Evolutionary conservation across 805 yeast genomes (phyloP).

Genomic region (Wickerhamiella parazyma): DNA sequence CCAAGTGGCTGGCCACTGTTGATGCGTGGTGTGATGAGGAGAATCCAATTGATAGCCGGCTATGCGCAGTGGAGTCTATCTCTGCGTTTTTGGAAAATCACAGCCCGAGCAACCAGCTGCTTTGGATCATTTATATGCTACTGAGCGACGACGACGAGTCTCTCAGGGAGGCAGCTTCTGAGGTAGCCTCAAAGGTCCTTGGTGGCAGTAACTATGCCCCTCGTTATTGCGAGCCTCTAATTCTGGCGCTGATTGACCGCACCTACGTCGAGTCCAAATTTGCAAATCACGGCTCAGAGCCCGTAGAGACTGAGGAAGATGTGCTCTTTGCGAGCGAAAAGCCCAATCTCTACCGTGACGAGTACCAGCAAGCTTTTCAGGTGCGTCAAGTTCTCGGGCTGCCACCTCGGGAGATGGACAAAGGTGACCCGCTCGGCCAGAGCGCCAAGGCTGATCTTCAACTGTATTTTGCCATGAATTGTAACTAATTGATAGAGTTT

Average conservation of each 20-base stretch:
- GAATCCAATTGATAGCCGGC: constrained; percentile 33
- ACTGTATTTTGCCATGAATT: not conserved
- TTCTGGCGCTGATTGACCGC: constrained; percentile 9
- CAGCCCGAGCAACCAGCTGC: constrained; percentile 3
- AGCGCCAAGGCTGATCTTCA: constrained; percentile 7
- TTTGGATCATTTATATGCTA: constrained; percentile 15
- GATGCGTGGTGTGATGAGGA: constrained; percentile 29
- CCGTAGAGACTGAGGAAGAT: constrained; percentile 20
- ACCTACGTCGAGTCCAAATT: constrained; percentile 3
- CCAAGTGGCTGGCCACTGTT: constrained; percentile 14
- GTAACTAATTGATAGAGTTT: not conserved
- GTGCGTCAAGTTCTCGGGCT: constrained; percentile 1
- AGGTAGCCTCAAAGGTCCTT: constrained; percentile 28
- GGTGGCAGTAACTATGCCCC: constrained; percentile 10
- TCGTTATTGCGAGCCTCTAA: constrained; percentile 10
- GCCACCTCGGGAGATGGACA: not conserved
- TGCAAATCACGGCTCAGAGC: constrained; percentile 5
- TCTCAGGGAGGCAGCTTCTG: constrained; percentile 37
- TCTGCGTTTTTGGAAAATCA: constrained; percentile 23
- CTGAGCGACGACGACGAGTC: constrained; percentile 53
- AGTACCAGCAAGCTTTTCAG: constrained; percentile 23
- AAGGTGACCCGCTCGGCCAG: not conserved
- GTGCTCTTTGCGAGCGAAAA: constrained; percentile 54
- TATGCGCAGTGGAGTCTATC: constrained; percentile 35
- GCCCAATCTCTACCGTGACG: constrained; percentile 51